Conservation (phyloP, 305 asterid genomes). For the Plantago rigida region DNA sequence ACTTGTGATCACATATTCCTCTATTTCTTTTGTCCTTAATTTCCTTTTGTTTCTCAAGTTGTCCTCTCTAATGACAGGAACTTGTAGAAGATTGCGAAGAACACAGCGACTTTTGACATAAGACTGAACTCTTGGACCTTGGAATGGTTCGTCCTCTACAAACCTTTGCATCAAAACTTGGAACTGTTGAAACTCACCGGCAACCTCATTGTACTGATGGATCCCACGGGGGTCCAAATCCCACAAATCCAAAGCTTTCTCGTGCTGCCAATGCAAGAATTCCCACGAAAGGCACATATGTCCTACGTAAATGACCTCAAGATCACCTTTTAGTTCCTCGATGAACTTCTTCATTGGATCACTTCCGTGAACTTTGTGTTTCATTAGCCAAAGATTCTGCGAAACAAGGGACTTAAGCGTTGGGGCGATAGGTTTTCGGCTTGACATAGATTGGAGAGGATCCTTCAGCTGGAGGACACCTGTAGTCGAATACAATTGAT, state of each 20-base stretch:
- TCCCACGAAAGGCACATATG: conserved; percentile 98
- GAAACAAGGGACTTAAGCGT: conserved; percentile 54
- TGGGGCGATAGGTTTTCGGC: conserved; percentile 43
- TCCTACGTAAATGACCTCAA: conserved; percentile 80
- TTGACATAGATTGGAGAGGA: conserved; percentile 52
- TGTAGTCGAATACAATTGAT: conserved; percentile 27
- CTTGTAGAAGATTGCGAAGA: conserved; percentile 76
- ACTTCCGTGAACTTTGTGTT: conserved; percentile 45
- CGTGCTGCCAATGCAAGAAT: conserved; percentile 79
- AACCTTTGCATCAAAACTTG: conserved; percentile 83
- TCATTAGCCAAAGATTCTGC: conserved; percentile 49
- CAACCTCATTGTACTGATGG: conserved; percentile 61
- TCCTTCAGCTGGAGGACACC: conserved; percentile 84
- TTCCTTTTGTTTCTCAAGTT: conserved; percentile 37
- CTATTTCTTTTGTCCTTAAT: conserved; percentile 34
- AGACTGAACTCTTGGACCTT: conserved; percentile 63
- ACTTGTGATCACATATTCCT: conserved; percentile 46
- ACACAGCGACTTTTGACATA: conserved; percentile 64
- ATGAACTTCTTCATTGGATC: conserved; percentile 72
- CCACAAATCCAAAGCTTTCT: conserved; percentile 71
- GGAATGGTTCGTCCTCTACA: conserved; percentile 71
- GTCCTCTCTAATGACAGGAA: conserved; percentile 80
- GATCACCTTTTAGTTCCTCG: conserved; percentile 66
- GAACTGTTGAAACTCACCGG: conserved; percentile 86
- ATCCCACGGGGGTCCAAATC: conserved; percentile 56